Conservation (phyloP, 768 basidiomycete species). For the Infundibulicybe gibba region DNA sequence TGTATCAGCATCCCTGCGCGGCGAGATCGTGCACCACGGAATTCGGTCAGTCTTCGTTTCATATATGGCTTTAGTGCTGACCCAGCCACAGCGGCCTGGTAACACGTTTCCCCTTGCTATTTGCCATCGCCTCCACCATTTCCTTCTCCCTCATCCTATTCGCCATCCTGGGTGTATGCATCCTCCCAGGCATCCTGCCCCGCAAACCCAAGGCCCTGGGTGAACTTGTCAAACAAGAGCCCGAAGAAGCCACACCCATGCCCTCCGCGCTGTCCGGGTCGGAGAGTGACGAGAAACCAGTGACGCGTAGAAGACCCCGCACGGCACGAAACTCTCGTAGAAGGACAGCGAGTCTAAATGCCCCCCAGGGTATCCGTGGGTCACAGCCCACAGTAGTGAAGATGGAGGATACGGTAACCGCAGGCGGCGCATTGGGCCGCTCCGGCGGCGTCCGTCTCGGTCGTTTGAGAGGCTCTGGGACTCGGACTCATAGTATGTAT, state of each 20-base stretch:
- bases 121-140: constrained; percentile 41
- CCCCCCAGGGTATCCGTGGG: too few relatives aligned
- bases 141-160: constrained; percentile 46
- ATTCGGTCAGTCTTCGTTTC: constrained; percentile 51
- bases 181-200: constrained; percentile 44
- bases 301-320: constrained; percentile 19
- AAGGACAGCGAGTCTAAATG: not conserved
- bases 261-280: constrained; percentile 6
- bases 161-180: constrained; percentile 42
- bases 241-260: not conserved
- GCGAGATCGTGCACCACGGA: constrained; percentile 62
- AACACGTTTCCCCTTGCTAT: constrained; percentile 62
- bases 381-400: constrained; percentile 14
- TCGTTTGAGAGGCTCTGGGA: constrained; percentile 26
- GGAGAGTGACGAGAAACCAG: constrained; percentile 14
- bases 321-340: constrained; percentile 18
- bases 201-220: constrained; percentile 9
- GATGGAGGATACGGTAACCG: constrained; percentile 20
- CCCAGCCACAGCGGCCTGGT: constrained; percentile 52
- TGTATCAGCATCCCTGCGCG: constrained; percentile 54
- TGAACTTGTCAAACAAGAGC: not conserved
- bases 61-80: not conserved
- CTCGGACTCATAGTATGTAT: constrained; percentile 17
- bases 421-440: constrained; percentile 5
- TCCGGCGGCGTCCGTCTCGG: constrained; percentile 46